Evolutionary conservation across 768 basidiomycete genomes (phyloP).

Genomic region (Pleurotus eryngii): DNA sequence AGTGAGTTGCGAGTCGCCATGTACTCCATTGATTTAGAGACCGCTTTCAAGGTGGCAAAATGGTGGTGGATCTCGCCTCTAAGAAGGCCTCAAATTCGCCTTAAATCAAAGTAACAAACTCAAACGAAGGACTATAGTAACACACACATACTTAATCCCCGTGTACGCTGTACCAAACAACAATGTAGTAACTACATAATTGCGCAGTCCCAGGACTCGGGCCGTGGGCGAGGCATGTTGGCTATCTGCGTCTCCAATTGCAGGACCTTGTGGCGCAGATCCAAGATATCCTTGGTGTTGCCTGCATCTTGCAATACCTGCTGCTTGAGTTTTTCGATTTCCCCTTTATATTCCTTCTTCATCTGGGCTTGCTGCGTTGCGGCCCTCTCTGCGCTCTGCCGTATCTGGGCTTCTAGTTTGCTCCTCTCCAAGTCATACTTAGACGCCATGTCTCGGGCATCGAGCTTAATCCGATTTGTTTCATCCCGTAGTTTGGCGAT

Average conservation of each 20-base stretch:
- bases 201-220: too few relatives aligned
- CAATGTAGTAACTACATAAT: too few relatives aligned
- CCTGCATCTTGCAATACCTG: not conserved
- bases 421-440: slow-evolving; percentile 11
- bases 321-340: not conserved
- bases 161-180: too few relatives aligned
- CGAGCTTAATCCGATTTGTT: slow-evolving; percentile 25
- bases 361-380: slow-evolving; percentile 2
- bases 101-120: too few relatives aligned
- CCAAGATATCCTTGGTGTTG: not conserved
- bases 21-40: too few relatives aligned
- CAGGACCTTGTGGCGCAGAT: not conserved
- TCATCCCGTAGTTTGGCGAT: slow-evolving; percentile 30
- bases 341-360: not conserved
- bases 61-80: too few relatives aligned
- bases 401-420: not conserved
- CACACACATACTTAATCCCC: too few relatives aligned
- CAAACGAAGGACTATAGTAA: too few relatives aligned
- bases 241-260: not conserved
- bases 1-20: too few relatives aligned
- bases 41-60: too few relatives aligned
- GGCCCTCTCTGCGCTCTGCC: slow-evolving; percentile 1
- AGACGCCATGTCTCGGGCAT: slow-evolving; percentile 11
- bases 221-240: too few relatives aligned
- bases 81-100: too few relatives aligned